Evolutionary conservation across 805 yeast species (phyloP).

Genomic region (Metahyphopichia silvanorum): DNA sequence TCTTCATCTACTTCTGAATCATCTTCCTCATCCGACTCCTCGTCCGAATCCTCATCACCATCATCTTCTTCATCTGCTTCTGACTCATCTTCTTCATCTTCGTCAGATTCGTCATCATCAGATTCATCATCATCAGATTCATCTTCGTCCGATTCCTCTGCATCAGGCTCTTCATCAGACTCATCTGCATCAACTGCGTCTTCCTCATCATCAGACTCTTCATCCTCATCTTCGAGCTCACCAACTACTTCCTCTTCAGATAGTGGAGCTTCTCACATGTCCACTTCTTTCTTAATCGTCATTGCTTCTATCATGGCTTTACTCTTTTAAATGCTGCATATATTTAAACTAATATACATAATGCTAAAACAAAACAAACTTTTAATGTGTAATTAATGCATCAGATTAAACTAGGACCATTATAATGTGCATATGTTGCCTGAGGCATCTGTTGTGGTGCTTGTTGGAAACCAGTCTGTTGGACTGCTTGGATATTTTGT

Average conservation of each 20-base stretch:
- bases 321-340: conserved; percentile 1
- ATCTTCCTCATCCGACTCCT: conserved; percentile 1
- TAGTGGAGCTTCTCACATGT: background rate
- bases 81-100: background rate
- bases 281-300: background rate
- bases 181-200: background rate
- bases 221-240: conserved; percentile 1
- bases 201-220: conserved; percentile 2
- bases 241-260: conserved; percentile 1
- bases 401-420: conserved; percentile 21
- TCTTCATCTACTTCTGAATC: background rate
- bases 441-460: conserved; percentile 6
- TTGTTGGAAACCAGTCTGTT: conserved; percentile 18
- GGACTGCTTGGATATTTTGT: conserved; percentile 13
- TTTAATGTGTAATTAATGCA: background rate
- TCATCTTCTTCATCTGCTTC: conserved; percentile 2
- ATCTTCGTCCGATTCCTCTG: background rate
- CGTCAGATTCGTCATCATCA: background rate
- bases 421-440: conserved; percentile 10
- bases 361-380: too few species aligned
- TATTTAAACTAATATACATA: too few species aligned
- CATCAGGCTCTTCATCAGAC: background rate
- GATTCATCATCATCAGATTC: background rate
- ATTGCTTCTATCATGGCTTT: background rate
- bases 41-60: conserved; percentile 1